Evolutionary conservation across 345 rosid species (phyloP).

Genomic region (Populus pruinosa): DNA sequence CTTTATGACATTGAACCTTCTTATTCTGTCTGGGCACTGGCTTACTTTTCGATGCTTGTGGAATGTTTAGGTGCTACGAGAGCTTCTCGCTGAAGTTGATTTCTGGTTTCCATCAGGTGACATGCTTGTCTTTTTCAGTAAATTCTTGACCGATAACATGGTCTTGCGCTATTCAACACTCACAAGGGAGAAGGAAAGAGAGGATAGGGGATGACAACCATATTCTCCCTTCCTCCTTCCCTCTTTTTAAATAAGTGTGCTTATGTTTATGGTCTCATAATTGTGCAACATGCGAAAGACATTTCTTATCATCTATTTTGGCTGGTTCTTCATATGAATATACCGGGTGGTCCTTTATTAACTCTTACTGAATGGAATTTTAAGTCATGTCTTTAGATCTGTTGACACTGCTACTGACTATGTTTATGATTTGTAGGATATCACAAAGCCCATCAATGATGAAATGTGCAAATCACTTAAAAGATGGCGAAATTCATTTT

Average conservation of each 20-base stretch:
- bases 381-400: neutral
- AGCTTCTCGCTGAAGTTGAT: slow-evolving; percentile 81
- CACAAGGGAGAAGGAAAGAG: neutral
- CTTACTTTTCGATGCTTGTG: slow-evolving; percentile 20
- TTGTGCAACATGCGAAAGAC: neutral
- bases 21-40: neutral
- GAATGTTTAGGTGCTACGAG: slow-evolving; percentile 74
- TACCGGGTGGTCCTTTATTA: neutral
- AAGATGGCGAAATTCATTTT: slow-evolving; percentile 75
- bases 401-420: neutral
- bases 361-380: neutral
- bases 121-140: slow-evolving; percentile 5
- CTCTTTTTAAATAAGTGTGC: neutral
- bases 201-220: neutral
- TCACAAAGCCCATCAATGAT: slow-evolving; percentile 74
- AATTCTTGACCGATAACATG: neutral
- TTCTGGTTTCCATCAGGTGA: slow-evolving; percentile 95
- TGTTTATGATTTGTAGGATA: slow-evolving; percentile 48
- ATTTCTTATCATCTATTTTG: neutral
- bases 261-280: neutral
- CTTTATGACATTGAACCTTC: slow-evolving; percentile 5
- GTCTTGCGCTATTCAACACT: neutral
- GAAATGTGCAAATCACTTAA: slow-evolving; percentile 74
- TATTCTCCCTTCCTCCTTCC: neutral
- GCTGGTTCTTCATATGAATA: neutral